Evolutionary conservation across 345 rosid genomes (phyloP), one percentile per base, ranked within the genome.

Genomic region (Punica granatum): DNA sequence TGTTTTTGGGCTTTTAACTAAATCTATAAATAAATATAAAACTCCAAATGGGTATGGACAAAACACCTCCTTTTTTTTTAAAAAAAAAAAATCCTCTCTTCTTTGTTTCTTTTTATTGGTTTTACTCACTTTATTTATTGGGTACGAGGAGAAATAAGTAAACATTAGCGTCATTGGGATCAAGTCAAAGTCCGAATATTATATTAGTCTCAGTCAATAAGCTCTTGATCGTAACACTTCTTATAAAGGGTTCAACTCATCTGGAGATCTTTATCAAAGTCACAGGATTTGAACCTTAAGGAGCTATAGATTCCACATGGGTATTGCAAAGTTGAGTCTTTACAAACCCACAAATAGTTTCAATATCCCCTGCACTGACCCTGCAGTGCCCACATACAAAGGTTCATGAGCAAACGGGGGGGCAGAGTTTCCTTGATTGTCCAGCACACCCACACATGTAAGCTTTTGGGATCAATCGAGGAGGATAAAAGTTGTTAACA

Each of bases 21-120:
- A n/a, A n/a, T n/a, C n/a, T n/a, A n/a, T n/a, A n/a, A 36, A 34
- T 60, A 6, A 44, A 19, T 60, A 41, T 44, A 62, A 68, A 59
- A 59, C 16, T 56, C 65, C 71, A 68, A 68, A 59, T 59, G 65
- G 31, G 44, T 43, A 46, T 68, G 56, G 53, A 42, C 54, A 42
- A 68, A 58, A 66, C 49, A 14, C 5, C 59, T 30, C 51, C 11
- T 56, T 25, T 23, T 46, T 35, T 67, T 49, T 13, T 18, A 54
- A 51, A 51, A 8, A 19, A 35, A 10, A n/a, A 34, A 7, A n/a
- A 62, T 19, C 19, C 44, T 12, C 32, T 26, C 15, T 34, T 13
- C 43, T 34, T 62, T 19, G 26, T 34, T 51, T 51, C 8, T 51
- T 3, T 21, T 25, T n/a, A 51, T 51, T 25, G n/a, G 9, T 19